Conservation (phyloP, 2,329 filamentous ascomycete genomes). For the Cladosporium sp. region DNA sequence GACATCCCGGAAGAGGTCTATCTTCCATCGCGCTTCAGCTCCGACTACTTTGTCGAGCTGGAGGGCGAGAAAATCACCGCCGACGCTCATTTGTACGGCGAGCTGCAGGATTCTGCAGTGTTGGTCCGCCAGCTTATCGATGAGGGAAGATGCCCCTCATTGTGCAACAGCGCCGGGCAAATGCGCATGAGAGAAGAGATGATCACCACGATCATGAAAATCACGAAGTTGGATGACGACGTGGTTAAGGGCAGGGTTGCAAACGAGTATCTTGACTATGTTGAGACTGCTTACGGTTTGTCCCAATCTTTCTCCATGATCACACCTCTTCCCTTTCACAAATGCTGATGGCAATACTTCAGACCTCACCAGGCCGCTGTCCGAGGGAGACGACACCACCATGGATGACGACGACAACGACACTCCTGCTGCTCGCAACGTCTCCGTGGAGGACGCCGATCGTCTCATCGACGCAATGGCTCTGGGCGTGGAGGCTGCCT, state of each 20-base stretch:
- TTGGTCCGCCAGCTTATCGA: background rate
- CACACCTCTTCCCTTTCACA: background rate
- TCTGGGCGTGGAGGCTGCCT: background rate
- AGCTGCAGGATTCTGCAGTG: background rate
- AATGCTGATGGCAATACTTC: background rate
- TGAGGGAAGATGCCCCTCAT: background rate
- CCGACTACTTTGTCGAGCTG: background rate
- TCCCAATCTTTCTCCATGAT: background rate
- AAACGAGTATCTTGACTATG: background rate
- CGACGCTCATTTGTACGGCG: background rate
- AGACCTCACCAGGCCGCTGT: background rate
- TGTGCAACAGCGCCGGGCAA: background rate
- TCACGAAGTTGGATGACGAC: background rate
- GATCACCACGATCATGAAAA: background rate
- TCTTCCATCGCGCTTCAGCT: background rate
- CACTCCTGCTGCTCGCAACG: background rate
- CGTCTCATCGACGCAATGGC: background rate
- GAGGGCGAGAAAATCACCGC: background rate
- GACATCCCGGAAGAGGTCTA: background rate
- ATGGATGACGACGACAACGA: background rate
- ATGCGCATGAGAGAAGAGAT: background rate
- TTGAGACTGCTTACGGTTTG: background rate
- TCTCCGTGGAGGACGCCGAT: background rate
- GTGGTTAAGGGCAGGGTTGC: background rate
- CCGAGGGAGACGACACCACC: background rate